Evolutionary conservation across 371 early-diverging fungal species (phyloP).

Genomic region (Dichotomocladium elegans): DNA sequence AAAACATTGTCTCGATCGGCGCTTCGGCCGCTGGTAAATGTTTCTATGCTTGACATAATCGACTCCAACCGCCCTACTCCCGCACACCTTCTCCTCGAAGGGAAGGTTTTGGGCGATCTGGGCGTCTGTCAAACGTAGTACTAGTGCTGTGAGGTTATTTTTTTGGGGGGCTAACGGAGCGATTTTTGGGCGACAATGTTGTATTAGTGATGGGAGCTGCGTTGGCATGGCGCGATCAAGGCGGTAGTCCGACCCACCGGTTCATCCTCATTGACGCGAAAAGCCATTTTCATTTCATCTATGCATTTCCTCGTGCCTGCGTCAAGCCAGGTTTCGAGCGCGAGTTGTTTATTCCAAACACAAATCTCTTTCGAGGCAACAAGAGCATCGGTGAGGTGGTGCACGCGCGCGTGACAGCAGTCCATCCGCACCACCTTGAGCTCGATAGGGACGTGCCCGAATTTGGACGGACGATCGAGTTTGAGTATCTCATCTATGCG

Average conservation of each 20-base stretch:
- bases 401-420: constrained; percentile 42
- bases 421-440: constrained; percentile 47
- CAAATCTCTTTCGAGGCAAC: constrained; percentile 38
- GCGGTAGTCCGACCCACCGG: constrained; percentile 19
- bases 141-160: no score
- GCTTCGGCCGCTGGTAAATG: constrained; percentile 5
- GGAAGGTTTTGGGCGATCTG: no score
- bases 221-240: neutral
- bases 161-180: no score
- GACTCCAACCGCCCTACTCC: no score
- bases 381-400: constrained; percentile 48
- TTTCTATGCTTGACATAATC: neutral
- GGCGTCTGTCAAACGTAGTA: no score
- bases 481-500: constrained; percentile 54
- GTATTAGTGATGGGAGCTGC: no score
- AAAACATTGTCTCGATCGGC: constrained; percentile 7
- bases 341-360: constrained; percentile 58
- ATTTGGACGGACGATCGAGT: constrained; percentile 45
- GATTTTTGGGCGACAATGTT: no score
- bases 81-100: no score
- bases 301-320: constrained; percentile 61
- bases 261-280: constrained; percentile 57
- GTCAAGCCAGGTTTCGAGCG: constrained; percentile 58
- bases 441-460: constrained; percentile 51
- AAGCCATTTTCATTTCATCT: constrained; percentile 59